These are phyloP conservation scores for Lactarius indigo DNA, from an alignment of 768 basidiomycete species.

Conservation along the genomic window DNA sequence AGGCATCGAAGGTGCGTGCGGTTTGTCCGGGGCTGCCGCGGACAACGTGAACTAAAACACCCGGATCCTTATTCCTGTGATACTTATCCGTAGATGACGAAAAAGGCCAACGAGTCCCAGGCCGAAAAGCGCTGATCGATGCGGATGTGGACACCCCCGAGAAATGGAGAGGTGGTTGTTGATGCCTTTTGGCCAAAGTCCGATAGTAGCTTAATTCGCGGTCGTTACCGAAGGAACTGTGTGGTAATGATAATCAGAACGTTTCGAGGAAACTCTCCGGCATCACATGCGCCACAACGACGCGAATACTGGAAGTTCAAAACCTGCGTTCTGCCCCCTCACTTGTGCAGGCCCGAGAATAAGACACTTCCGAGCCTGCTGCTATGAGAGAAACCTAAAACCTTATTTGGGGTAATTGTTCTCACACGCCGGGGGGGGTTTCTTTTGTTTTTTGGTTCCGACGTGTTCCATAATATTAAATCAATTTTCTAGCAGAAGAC, in stretches of 20 bases:
- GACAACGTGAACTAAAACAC: not conserved
- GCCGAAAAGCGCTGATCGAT: conserved; percentile 7
- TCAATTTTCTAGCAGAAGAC: not conserved
- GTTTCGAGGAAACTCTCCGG: not conserved
- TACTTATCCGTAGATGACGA: conserved; percentile 1
- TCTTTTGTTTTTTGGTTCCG: not conserved
- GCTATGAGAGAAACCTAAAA: not conserved
- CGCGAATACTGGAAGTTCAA: not conserved
- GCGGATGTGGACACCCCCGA: not conserved
- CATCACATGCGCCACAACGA: not conserved
- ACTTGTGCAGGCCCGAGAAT: too few relatives aligned
- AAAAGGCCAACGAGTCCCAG: conserved; percentile 4
- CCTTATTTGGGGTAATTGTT: not conserved
- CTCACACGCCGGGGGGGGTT: not conserved
- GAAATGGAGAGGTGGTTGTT: not conserved
- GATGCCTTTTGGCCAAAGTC: not conserved
- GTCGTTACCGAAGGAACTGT: not conserved
- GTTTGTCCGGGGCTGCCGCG: not conserved
- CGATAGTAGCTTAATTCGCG: not conserved
- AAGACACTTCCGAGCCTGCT: too few relatives aligned
- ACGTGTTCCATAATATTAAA: not conserved
- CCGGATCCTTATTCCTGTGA: not conserved
- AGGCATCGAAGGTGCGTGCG: conserved; percentile 14
- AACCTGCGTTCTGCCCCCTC: not conserved
- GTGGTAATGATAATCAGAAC: not conserved